Evolutionary conservation across 208 protist genomes (phyloP), one percentile per base, ranked within the genome.

Genomic region (Trypanosoma avium): DNA sequence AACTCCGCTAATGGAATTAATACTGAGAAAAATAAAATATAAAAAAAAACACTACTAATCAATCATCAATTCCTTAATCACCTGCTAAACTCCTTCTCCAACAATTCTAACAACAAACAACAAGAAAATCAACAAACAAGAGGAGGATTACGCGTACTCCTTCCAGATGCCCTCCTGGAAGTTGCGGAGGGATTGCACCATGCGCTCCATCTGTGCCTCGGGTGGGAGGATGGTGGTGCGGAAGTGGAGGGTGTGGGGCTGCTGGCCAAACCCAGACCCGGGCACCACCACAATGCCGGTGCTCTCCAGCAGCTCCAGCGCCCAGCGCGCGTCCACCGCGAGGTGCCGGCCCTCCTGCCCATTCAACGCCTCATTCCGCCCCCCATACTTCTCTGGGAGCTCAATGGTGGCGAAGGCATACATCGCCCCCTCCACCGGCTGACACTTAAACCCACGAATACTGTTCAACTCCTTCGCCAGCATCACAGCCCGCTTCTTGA

Each of bases 161-260:
- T 24, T 29, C 68, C 85, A 88, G n/a, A 94, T 53, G 36, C 52
- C 45, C 42, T 89, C 77, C 69, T 94, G 88, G 58, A 91, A 82
- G 26, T 45, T 52, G 59, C 84, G 77, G 59, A 94, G 80, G 26
- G 70, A 36, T 35, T 61, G 59, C 76, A 91, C 81, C 80, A 96
- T 79, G n/a, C 76, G 70, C 67, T 97, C 79, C 68, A 99, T 97
- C 52, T 98, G 68, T 17, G 98, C 81, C 68, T 98, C 97, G 17
- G 88, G 85, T 21, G 99, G 99, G 22, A 99, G 86, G 73, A 99
- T 99, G 29, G 99, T 99, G 17, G 90, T 99, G 67, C 99, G 91
- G 76, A 99, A 99, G 87, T 99, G 99, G 61, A 91, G 97, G 21
- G 98, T 99, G 43, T 95, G 96, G 15, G 85, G 62, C 36, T 75